Percentiles rank a stretch among this genome's conserved stretches.
These are phyloP conservation scores for Silene uniflora DNA, from an alignment of 148 eudicot genomes.

Conservation along the genomic window DNA sequence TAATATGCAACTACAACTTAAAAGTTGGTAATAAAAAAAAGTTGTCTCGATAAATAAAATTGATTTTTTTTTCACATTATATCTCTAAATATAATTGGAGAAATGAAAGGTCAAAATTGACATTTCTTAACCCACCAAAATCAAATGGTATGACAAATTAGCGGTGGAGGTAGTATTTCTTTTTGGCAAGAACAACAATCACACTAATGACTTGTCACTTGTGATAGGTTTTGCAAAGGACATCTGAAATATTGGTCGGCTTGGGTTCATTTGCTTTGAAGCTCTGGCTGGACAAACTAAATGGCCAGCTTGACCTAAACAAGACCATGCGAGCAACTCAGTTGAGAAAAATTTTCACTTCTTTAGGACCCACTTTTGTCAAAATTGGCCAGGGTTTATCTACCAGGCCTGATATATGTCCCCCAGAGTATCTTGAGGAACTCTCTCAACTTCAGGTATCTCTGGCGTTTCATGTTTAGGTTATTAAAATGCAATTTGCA, in stretches of 20 bases:
- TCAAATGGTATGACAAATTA: no score
- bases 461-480: background rate
- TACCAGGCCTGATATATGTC: conserved; percentile 93
- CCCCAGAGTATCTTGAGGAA: conserved; percentile 93
- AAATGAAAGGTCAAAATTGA: no score
- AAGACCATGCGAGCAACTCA: conserved; percentile 61
- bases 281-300: conserved; percentile 71
- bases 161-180: background rate
- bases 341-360: conserved; percentile 61
- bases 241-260: conserved; percentile 59
- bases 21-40: no score
- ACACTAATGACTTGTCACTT: conserved; percentile 20
- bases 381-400: conserved; percentile 98
- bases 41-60: no score
- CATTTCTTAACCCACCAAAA: no score
- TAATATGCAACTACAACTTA: no score
- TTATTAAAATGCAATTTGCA: background rate
- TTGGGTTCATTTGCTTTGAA: conserved; percentile 74
- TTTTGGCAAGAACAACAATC: conserved; percentile 9
- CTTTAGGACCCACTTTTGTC: conserved; percentile 92
- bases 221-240: conserved; percentile 59
- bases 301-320: conserved; percentile 53
- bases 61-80: no score
- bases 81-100: no score
- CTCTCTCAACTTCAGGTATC: conserved; percentile 85